These are phyloP conservation scores for Aureobasidium uvarum DNA, from an alignment of 2,329 filamentous ascomycete species.

Conservation along the genomic window DNA sequence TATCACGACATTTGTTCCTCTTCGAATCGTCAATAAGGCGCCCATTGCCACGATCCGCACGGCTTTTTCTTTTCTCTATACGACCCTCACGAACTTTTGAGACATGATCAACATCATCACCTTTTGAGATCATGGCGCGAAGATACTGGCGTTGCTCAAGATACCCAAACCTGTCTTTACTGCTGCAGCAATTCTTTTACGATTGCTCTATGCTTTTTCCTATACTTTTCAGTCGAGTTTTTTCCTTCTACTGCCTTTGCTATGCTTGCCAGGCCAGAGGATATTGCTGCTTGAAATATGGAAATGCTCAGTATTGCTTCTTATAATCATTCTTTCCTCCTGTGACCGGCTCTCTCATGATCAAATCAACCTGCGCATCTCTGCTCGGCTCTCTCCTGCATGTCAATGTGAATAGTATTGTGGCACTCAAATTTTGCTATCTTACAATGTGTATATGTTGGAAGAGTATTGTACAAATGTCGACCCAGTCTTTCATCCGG, in stretches of 20 bases:
- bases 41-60: conserved; percentile 25
- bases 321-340: neutral
- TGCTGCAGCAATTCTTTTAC: conserved; percentile 7
- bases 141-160: conserved; percentile 5
- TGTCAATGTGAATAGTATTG: neutral
- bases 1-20: conserved; percentile 17
- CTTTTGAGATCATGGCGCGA: conserved; percentile 15
- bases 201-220: conserved; percentile 8
- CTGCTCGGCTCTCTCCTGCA: neutral
- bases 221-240: neutral
- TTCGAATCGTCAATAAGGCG: conserved; percentile 24
- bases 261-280: conserved; percentile 8
- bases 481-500: neutral
- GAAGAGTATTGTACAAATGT: neutral
- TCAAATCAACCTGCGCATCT: neutral
- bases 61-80: conserved; percentile 26
- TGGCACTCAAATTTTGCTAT: neutral
- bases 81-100: conserved; percentile 26
- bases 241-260: conserved; percentile 14
- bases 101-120: conserved; percentile 17
- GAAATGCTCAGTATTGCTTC: conserved; percentile 25
- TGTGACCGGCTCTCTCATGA: neutral
- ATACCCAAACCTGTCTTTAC: conserved; percentile 24
- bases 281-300: conserved; percentile 16
- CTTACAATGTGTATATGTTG: conserved; percentile 5